Base-by-base conservation (phyloP, 1,284 basidiomycete genomes). In the Cystobasidiaceae sp. region DNA sequence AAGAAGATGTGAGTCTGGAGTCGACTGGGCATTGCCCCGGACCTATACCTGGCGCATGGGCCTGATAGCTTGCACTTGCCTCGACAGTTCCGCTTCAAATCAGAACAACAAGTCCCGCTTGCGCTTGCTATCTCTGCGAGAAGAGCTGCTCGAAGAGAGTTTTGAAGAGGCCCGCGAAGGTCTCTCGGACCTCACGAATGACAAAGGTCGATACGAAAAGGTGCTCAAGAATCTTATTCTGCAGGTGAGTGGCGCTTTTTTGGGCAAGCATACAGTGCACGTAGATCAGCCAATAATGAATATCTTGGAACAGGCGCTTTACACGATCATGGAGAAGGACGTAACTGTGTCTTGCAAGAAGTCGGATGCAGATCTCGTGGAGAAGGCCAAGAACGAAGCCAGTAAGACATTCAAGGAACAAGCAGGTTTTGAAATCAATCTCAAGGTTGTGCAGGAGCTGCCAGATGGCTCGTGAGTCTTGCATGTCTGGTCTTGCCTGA, bases 51-150 rank as follows among this genome's bases (percentile, higher is more conserved):
- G 13, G 15, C 32, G 8, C 13, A n/a, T n/a, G 28, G 25, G n/a
- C 9, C 21, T 44, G n/a, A 11, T 41, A 32, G 50, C 23, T 43
- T 32, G 25, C 3, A 32, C 8, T 19, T 17, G 3, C 23, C 25
- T 34, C 11, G 13, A 15, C 76, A 98, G 94, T 74, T 86, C 92
- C 5, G 90, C 96, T 76, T 98, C 94, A 2, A 97, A 90, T 37
- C 83, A 93, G 68, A 96, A 92, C 72, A 98, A 98, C 83, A 91
- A 90, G 76, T 92, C 93, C 5, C 90, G 96, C 59, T 83, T 99
- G 73, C 86, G 85, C 77, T 83, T 98, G 28, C 85, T 98, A 19
- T 89, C 94, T 76, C 85, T 87, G 67, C 86, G 93, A 57, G 94
- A 98, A 77, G 90, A 97, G 76, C 86, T 93, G 69, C 81, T 97